Evolutionary conservation across 1,284 basidiomycete genomes (phyloP), one percentile per base, ranked within the genome.

Genomic region (Marasmius oreades): DNA sequence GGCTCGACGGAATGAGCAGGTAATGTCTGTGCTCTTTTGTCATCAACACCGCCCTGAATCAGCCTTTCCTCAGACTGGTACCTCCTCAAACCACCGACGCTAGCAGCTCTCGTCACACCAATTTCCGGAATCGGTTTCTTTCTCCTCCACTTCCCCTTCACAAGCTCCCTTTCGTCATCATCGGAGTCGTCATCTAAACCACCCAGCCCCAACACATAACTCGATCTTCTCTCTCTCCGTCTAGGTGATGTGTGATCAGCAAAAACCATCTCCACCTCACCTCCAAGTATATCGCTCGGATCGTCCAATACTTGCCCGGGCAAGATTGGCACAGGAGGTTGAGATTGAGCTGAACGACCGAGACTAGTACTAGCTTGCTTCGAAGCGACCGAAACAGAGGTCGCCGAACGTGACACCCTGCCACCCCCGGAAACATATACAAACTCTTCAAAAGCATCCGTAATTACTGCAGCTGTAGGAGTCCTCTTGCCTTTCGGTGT

Each of bases 241-340:
- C 26, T 16, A 50, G 47, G 28, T 7, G 47, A 50, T 14, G 47
- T 26, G 31, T 50, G 24, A 7, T 14, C n/a, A n/a, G 47, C 47
- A 50, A 50, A 50, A 8, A 31, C 24, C 47, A 50, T 50, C 31
- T 50, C 47, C 8, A 16, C 14, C 28, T 50, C 47, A 18, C 20
- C 47, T 50, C 47, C 47, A 16, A 50, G 33, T 11, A 50, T 50
- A 33, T 50, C 47, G 14, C 26, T 16, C 26, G 47, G 47, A n/a
- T 50, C 31, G 26, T 31, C n/a, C 3, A 18, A 26, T 5, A 31
- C n/a, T 2, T n/a, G 26, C 23, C 23, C 23, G 20, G 45, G 14
- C 26, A 46, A 24, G 23, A 16, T 20, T 14, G 8, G 14, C 14
- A 16, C 10, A 23, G 5, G 20, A 22, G 14, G 7, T 28, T 6